Base-by-base conservation (phyloP, 805 yeast genomes). In the Barnettozyma vustinii region DNA sequence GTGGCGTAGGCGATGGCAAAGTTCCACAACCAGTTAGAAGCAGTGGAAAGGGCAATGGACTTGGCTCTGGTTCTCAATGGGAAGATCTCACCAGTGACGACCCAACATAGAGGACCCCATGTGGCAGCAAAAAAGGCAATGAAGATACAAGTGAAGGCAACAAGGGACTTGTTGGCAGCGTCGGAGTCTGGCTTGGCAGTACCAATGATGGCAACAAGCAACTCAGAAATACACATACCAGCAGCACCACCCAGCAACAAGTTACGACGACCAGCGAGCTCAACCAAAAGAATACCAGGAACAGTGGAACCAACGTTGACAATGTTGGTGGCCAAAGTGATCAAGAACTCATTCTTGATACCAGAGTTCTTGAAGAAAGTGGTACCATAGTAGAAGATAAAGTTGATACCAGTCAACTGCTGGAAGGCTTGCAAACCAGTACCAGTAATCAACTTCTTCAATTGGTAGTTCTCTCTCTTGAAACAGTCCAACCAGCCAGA, bases 51-150 rank as follows among this genome's bases (percentile, higher is more conserved):
- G 26, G 87, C 80, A 49, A 84, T 79, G 49, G 87, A 87, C 64
- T 81, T 82, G 47, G 87, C 86, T 64, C 95, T 79, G 53, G 83
- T 79, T 64, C 84, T 79, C 47, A 86, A 77, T 54, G 91, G 87
- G 75, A 77, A 86, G 42, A 77, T 68, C 59, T 79, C 84, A 57
- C 81, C 80, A 58, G 70, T 65, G 47, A 78, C 65, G 41, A 79
- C 87, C 91, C 92, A 87, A 37, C 79, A 81, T 51, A 78, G 80
- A 37, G 94, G 90, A 64, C 92, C 92, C 92, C 94, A 87, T 21
- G 92, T 78, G 5, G 87, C 75, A 9, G 94, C 95, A 69, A 85
- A 84, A 63, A 83, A 82, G 47, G 83, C 81, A 56, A 87, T 83
- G 63, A 84, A 87, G 52, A 76, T 53, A 64, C 80, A 79, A 5